Percentiles rank a stretch among this genome's conserved stretches.
These are phyloP conservation scores for Ophiostoma montium DNA, from an alignment of 2,329 filamentous ascomycete genomes.

Conservation along the genomic window DNA sequence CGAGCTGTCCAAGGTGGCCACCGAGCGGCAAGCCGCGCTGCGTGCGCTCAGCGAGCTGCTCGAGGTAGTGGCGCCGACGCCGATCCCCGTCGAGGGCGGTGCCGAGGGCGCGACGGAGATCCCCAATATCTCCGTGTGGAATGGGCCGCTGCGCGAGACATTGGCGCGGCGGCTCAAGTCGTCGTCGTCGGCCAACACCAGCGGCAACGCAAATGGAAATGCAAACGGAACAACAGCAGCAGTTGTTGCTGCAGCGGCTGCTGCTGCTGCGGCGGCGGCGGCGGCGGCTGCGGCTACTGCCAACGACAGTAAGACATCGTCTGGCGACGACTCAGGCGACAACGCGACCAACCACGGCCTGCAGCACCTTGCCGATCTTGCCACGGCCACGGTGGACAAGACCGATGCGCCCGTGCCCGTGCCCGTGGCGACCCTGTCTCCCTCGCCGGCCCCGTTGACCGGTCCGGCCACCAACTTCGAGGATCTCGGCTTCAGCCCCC, in stretches of 20 bases:
- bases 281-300: neutral
- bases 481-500: constrained; percentile 28
- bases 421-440: constrained; percentile 10
- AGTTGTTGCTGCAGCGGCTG: neutral
- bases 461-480: constrained; percentile 22
- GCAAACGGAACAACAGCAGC: constrained; percentile 8
- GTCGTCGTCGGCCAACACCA: constrained; percentile 11
- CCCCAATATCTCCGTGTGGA: constrained; percentile 28
- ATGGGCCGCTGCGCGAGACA: constrained; percentile 36
- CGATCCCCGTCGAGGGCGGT: constrained; percentile 2
- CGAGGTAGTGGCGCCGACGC: constrained; percentile 33
- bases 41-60: constrained; percentile 42
- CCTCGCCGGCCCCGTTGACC: constrained; percentile 1
- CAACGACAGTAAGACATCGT: constrained; percentile 16
- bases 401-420: neutral
- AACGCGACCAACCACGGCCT: constrained; percentile 30
- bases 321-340: constrained; percentile 8
- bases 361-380: constrained; percentile 31
- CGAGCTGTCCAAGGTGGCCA: constrained; percentile 40
- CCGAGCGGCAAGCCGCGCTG: constrained; percentile 37
- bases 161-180: constrained; percentile 30
- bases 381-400: constrained; percentile 24
- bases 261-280: neutral
- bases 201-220: no score
- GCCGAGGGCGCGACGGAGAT: constrained; percentile 17